Evolutionary conservation across 306 rosid species (phyloP).

Genomic region (Prinsepia uniflora): DNA sequence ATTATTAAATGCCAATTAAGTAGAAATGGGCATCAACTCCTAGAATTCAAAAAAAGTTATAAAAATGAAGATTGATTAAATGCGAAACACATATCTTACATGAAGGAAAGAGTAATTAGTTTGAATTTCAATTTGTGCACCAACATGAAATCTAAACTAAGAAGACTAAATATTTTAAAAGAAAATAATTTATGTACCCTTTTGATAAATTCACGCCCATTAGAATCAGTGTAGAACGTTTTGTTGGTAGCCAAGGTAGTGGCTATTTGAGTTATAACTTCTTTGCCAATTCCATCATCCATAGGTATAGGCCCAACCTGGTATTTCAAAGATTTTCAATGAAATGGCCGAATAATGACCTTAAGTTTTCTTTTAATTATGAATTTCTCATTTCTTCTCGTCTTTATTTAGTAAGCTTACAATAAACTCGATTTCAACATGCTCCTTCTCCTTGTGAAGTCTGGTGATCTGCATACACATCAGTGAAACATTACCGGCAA

Average conservation of each 20-base stretch:
- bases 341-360: constrained; percentile 3
- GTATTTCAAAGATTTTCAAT: constrained; percentile 22
- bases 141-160: not conserved
- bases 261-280: constrained; percentile 60
- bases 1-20: not conserved
- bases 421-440: constrained; percentile 85
- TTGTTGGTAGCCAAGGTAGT: constrained; percentile 59
- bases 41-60: constrained; percentile 4
- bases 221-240: constrained; percentile 87
- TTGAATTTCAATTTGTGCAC: not conserved
- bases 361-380: not conserved
- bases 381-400: not conserved
- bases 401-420: constrained; percentile 46
- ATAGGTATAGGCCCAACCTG: constrained; percentile 94
- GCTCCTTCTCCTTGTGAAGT: constrained; percentile 78
- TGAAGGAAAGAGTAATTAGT: not conserved
- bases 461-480: constrained; percentile 59
- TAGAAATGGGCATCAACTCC: constrained; percentile 3
- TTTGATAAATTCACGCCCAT: constrained; percentile 85
- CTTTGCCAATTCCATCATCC: constrained; percentile 79
- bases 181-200: constrained; percentile 42
- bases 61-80: not conserved
- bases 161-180: constrained; percentile 5
- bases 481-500: constrained; percentile 9
- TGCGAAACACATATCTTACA: not conserved